Evolutionary conservation across 2,329 filamentous ascomycete species (phyloP).

Genomic region (Aschersonia sp.): DNA sequence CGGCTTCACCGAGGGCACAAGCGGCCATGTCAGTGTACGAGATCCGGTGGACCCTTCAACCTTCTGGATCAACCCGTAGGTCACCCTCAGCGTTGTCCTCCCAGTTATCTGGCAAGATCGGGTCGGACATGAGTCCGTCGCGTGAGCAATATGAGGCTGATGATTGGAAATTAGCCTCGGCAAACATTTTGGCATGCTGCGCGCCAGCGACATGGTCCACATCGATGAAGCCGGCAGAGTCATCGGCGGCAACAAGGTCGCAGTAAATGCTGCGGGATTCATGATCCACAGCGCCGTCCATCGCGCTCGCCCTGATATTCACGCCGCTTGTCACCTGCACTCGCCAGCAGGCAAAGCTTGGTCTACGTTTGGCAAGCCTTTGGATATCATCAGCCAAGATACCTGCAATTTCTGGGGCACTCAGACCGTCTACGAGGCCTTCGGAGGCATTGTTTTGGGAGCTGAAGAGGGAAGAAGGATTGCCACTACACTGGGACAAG

Average conservation of each 20-base stretch:
- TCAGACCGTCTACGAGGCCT: conserved; percentile 47
- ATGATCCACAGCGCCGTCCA: conserved; percentile 54
- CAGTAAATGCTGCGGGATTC: conserved; percentile 54
- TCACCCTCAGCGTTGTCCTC: not conserved
- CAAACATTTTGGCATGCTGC: conserved; percentile 47
- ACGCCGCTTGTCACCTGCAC: conserved; percentile 54
- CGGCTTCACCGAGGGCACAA: conserved; percentile 29
- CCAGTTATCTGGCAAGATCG: not conserved
- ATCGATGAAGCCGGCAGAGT: conserved; percentile 44
- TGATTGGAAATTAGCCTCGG: not conserved
- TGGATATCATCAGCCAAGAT: conserved; percentile 58
- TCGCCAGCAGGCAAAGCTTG: conserved; percentile 49
- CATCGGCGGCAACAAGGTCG: conserved; percentile 43
- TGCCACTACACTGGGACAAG: conserved; percentile 41
- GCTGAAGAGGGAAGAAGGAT: conserved; percentile 48
- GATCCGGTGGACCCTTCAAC: conserved; percentile 19
- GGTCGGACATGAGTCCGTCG: too few relatives aligned
- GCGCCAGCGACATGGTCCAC: conserved; percentile 52
- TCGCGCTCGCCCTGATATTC: conserved; percentile 46
- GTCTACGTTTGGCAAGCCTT: conserved; percentile 43
- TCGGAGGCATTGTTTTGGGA: conserved; percentile 35
- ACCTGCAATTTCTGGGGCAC: conserved; percentile 47
- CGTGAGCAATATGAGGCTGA: too few relatives aligned
- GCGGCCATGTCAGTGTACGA: conserved; percentile 29
- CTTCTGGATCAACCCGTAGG: conserved; percentile 15